These are phyloP conservation scores for Angomonas deanei DNA, from an alignment of 208 protist species.

Conservation along the genomic window DNA sequence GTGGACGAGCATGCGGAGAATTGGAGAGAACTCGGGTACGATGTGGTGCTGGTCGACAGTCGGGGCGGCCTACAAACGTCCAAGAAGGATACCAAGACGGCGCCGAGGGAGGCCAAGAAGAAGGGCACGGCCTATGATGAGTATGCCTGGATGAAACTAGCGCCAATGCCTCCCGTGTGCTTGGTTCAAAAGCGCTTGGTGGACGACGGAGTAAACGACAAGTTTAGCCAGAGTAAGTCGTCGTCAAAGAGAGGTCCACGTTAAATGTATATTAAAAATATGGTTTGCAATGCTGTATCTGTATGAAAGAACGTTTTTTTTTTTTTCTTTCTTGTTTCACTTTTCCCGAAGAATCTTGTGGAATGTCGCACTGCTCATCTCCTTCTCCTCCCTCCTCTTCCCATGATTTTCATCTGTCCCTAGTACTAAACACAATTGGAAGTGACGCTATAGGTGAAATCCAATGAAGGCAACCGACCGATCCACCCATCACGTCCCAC, in stretches of 20 bases:
- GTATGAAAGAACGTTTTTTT: not conserved
- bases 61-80: not conserved
- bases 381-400: not conserved
- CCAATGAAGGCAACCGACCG: not conserved
- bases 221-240: not conserved
- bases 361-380: not conserved
- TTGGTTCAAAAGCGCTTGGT: constrained; percentile 48
- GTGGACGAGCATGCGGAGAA: constrained; percentile 22
- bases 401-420: not conserved
- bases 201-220: constrained; percentile 17
- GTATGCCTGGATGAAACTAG: constrained; percentile 27
- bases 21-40: constrained; percentile 79
- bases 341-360: constrained; percentile 1
- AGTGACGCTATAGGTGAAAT: not conserved
- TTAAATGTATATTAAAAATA: no score
- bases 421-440: not conserved
- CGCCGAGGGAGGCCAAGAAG: not conserved
- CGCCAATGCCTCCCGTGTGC: constrained; percentile 50
- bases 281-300: not conserved
- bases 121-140: not conserved
- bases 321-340: constrained; percentile 12
- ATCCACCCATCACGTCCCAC: constrained; percentile 28
- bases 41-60: constrained; percentile 50
- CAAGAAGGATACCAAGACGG: not conserved
- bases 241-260: not conserved